These are phyloP conservation scores for Colletotrichum cereale DNA, from an alignment of 2,329 filamentous ascomycete species.

Conservation along the genomic window DNA sequence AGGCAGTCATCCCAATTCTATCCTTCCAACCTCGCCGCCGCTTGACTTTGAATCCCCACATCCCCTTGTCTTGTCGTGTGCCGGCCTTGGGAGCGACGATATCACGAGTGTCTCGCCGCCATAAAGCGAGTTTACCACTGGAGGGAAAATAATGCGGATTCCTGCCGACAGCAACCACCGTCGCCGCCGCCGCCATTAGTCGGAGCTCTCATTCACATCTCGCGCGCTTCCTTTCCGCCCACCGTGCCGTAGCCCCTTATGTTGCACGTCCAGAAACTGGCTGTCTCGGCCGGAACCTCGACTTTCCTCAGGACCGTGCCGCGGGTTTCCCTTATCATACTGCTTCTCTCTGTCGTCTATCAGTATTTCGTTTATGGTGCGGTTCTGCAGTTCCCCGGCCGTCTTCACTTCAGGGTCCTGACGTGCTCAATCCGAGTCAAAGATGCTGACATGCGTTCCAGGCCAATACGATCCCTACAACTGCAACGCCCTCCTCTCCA, in stretches of 20 bases:
- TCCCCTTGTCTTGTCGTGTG: neutral
- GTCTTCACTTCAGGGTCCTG: neutral
- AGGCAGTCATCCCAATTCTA: neutral
- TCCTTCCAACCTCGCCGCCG: neutral
- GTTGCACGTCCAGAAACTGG: conserved; percentile 29
- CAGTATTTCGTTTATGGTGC: conserved; percentile 35
- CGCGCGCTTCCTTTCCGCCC: conserved; percentile 2
- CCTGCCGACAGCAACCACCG: conserved; percentile 10
- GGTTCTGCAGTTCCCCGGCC: neutral
- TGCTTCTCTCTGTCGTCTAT: conserved; percentile 34
- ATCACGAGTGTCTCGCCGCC: neutral
- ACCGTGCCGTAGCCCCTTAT: conserved; percentile 16
- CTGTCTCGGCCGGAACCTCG: conserved; percentile 31
- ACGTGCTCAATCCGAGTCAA: neutral
- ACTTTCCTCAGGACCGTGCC: conserved; percentile 14
- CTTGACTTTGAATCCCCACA: neutral
- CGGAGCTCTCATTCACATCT: conserved; percentile 20
- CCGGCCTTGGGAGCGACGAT: neutral
- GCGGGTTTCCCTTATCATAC: conserved; percentile 28
- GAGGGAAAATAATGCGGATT: conserved; percentile 34
- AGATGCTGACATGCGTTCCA: conserved; percentile 19
- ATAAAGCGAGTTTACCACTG: neutral
- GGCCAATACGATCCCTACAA: conserved; percentile 61
- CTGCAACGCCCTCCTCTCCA: conserved; percentile 63
- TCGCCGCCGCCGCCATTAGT: conserved; percentile 20